phyloP scores from a whole-genome alignment of 495 filamentous ascomycete species.

The Podospora conica region DNA sequence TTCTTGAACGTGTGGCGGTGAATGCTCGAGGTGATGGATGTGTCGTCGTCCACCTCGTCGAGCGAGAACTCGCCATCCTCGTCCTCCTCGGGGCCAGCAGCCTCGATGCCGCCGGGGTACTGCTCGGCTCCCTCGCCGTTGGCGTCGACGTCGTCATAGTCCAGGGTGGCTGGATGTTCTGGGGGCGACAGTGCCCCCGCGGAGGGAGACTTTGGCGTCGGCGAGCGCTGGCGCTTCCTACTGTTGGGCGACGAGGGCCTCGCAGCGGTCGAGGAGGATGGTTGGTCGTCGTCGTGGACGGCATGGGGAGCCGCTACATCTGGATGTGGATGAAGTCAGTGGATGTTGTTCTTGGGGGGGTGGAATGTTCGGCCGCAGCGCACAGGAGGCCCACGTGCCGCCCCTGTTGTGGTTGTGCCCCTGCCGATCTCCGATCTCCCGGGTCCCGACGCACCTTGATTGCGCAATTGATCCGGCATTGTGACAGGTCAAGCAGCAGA shows the following conservation, averaged over 20 bases:
- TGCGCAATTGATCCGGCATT: background rate
- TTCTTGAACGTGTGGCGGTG: slow-evolving; percentile 43
- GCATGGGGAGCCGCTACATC: background rate
- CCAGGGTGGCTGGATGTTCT: background rate
- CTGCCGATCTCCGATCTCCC: background rate
- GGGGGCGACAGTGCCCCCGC: background rate
- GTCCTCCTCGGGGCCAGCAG: slow-evolving; percentile 8
- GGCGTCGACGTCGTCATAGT: background rate
- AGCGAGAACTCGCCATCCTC: slow-evolving; percentile 20
- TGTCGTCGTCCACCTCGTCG: slow-evolving; percentile 21
- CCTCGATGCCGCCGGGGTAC: slow-evolving; percentile 15
- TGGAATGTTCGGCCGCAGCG: no score
- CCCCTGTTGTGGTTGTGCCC: background rate
- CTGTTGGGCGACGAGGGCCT: background rate
- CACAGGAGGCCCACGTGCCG: background rate
- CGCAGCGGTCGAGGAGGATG: background rate
- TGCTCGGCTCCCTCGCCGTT: background rate
- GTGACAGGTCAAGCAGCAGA: background rate
- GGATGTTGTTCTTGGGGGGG: background rate
- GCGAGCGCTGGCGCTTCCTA: background rate
- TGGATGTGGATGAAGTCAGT: background rate
- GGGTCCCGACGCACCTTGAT: slow-evolving; percentile 2
- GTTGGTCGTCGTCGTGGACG: background rate
- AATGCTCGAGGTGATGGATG: slow-evolving; percentile 32
- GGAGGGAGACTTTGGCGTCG: background rate